Evolutionary conservation across 164 flowering plant genomes (phyloP).

Genomic region (Vitis rotundifolia): DNA sequence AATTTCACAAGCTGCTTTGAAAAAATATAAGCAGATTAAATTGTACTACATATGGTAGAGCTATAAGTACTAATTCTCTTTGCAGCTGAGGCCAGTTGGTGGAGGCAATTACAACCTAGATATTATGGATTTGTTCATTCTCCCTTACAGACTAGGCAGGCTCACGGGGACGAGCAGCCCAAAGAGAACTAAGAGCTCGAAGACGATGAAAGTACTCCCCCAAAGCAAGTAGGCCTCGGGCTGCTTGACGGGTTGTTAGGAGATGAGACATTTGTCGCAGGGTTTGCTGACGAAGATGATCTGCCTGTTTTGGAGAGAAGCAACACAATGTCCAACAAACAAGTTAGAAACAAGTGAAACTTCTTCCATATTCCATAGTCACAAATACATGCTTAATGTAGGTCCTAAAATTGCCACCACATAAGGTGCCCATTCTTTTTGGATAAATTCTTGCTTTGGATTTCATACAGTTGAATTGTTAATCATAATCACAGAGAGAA

Average conservation of each 20-base stretch:
- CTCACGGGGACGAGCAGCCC: slow-evolving; percentile 74
- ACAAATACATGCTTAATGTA: no score
- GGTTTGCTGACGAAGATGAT: slow-evolving; percentile 73
- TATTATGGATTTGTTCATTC: neutral
- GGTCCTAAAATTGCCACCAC: no score
- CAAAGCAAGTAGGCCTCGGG: slow-evolving; percentile 74
- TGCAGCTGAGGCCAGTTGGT: neutral
- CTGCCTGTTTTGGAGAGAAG: slow-evolving; percentile 57
- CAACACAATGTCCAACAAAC: neutral
- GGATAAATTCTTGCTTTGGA: no score
- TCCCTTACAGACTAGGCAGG: slow-evolving; percentile 29
- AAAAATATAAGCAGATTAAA: neutral
- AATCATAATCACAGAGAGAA: no score
- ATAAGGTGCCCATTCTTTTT: no score
- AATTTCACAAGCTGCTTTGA: slow-evolving; percentile 5
- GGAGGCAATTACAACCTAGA: slow-evolving; percentile 4
- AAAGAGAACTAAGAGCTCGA: slow-evolving; percentile 74
- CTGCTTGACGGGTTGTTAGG: slow-evolving; percentile 81
- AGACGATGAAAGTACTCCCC: slow-evolving; percentile 89
- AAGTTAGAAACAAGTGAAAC: neutral
- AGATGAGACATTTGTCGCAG: slow-evolving; percentile 65
- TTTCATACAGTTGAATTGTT: no score
- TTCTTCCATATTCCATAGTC: no score
- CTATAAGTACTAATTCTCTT: neutral
- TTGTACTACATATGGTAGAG: neutral